Evolutionary conservation across 768 basidiomycete species (phyloP).

Genomic region (Plicaturopsis crispa): DNA sequence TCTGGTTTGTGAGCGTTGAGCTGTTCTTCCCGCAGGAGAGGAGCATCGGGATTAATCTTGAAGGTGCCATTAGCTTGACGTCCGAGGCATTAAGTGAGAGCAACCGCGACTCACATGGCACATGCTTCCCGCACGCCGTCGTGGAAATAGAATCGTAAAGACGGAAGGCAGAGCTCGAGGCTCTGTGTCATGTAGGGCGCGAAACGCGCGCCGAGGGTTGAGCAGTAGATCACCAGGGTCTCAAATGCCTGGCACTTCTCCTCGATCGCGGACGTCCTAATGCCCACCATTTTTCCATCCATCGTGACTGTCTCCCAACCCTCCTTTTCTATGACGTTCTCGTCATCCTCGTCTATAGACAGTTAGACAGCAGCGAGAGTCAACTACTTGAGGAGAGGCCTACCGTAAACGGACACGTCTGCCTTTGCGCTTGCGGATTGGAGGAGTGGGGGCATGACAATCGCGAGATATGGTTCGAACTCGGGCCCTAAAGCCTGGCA

Average conservation of each 20-base stretch:
- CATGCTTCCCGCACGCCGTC: slow-evolving; percentile 78
- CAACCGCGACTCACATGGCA: slow-evolving; percentile 46
- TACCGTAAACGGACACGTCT: slow-evolving; percentile 69
- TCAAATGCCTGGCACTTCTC: slow-evolving; percentile 87
- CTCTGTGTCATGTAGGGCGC: slow-evolving; percentile 67
- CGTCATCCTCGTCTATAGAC: slow-evolving; percentile 43
- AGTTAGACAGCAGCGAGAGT: slow-evolving; percentile 2
- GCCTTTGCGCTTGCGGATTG: slow-evolving; percentile 74
- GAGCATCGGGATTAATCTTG: slow-evolving; percentile 66
- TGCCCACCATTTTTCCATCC: slow-evolving; percentile 71
- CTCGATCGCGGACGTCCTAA: slow-evolving; percentile 74
- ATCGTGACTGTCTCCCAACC: slow-evolving; percentile 76
- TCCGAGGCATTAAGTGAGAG: background rate
- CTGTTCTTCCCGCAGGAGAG: slow-evolving; percentile 61
- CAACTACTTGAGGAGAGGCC: slow-evolving; percentile 10
- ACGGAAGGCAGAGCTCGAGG: slow-evolving; percentile 65
- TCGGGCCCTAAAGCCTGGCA: slow-evolving; percentile 80
- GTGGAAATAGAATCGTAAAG: slow-evolving; percentile 72
- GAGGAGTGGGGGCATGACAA: slow-evolving; percentile 77
- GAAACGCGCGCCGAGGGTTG: slow-evolving; percentile 57
- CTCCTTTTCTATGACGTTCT: slow-evolving; percentile 49
- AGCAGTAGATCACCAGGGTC: slow-evolving; percentile 76
- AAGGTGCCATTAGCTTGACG: background rate
- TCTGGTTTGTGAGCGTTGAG: slow-evolving; percentile 55
- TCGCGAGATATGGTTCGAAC: slow-evolving; percentile 80